These are phyloP conservation scores for Hanseniaspora gamundiae DNA, from an alignment of 1,139 yeast species.

Conservation along the genomic window DNA sequence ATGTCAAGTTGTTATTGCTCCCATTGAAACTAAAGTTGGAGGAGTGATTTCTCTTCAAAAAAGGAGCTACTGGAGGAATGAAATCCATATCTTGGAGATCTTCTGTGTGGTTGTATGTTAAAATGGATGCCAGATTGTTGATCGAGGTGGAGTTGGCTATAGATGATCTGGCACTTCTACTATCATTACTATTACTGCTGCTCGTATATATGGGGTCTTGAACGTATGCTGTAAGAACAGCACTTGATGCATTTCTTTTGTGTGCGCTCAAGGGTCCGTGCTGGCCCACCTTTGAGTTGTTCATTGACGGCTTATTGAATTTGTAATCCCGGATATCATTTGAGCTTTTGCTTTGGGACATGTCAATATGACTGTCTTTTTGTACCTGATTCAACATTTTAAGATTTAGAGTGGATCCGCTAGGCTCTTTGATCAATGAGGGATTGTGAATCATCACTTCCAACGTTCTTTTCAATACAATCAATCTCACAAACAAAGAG, in stretches of 20 bases:
- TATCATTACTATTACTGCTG: not conserved
- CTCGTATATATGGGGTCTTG: not conserved
- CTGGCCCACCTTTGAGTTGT: too few species aligned
- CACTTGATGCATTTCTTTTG: conserved; percentile 1
- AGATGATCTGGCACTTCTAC: not conserved
- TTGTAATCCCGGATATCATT: not conserved
- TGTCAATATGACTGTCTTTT: not conserved
- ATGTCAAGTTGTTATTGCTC: not conserved
- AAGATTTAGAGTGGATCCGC: not conserved
- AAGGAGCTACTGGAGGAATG: not conserved
- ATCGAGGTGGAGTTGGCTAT: not conserved
- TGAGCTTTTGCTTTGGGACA: not conserved
- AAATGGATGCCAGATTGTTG: not conserved
- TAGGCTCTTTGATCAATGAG: conserved; percentile 16
- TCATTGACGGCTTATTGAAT: too few species aligned
- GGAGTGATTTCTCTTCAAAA: not conserved
- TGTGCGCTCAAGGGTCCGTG: not conserved
- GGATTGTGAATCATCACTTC: conserved; percentile 37
- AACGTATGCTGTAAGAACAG: not conserved
- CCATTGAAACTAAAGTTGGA: too few species aligned
- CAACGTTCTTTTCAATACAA: conserved; percentile 62
- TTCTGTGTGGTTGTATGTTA: not conserved
- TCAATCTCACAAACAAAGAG: conserved; percentile 62
- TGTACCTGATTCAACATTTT: not conserved
- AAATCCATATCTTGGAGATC: not conserved